Conservation (phyloP, 148 eudicot species). For the Salicornia ramosissima region DNA sequence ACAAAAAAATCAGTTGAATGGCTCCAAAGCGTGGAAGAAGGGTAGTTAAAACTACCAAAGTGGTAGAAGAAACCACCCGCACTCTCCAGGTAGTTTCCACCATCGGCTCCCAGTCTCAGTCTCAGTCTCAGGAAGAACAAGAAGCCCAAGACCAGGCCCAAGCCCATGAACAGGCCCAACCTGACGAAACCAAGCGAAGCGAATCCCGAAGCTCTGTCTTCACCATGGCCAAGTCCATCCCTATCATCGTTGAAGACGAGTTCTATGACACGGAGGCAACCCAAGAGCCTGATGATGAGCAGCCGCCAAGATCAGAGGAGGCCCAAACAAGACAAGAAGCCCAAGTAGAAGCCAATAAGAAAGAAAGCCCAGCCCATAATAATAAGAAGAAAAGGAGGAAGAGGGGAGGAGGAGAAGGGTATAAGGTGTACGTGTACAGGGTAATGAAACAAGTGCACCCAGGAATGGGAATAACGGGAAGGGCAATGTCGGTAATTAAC, state of each 20-base stretch:
- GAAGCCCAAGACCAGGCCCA: too few relatives aligned
- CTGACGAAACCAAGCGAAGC: neutral
- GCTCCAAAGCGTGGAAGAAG: slow-evolving; percentile 46
- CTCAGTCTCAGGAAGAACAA: too few relatives aligned
- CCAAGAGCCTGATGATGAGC: slow-evolving; percentile 22
- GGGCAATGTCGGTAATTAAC: slow-evolving; percentile 69
- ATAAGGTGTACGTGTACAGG: slow-evolving; percentile 48
- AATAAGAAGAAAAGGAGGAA: neutral
- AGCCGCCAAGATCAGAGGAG: slow-evolving; percentile 42
- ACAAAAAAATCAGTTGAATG: slow-evolving; percentile 27
- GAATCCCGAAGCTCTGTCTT: slow-evolving; percentile 17
- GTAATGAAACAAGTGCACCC: slow-evolving; percentile 89
- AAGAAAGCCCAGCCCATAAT: neutral
- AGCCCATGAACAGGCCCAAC: neutral
- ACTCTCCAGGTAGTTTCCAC: slow-evolving; percentile 31
- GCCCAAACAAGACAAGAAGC: slow-evolving; percentile 8
- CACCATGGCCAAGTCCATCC: slow-evolving; percentile 23
- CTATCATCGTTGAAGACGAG: too few relatives aligned
- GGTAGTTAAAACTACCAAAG: slow-evolving; percentile 49
- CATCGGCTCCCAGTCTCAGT: slow-evolving; percentile 30
- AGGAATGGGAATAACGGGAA: slow-evolving; percentile 53
- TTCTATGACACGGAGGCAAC: slow-evolving; percentile 15
- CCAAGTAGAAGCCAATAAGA: neutral
- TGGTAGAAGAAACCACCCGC: slow-evolving; percentile 51
- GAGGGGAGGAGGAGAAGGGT: slow-evolving; percentile 39